A percentile compares a stretch with the other conserved stretches of the same genome.
Evolutionary conservation across 768 basidiomycete species (phyloP).

Genomic region (Lenzites betulinus): DNA sequence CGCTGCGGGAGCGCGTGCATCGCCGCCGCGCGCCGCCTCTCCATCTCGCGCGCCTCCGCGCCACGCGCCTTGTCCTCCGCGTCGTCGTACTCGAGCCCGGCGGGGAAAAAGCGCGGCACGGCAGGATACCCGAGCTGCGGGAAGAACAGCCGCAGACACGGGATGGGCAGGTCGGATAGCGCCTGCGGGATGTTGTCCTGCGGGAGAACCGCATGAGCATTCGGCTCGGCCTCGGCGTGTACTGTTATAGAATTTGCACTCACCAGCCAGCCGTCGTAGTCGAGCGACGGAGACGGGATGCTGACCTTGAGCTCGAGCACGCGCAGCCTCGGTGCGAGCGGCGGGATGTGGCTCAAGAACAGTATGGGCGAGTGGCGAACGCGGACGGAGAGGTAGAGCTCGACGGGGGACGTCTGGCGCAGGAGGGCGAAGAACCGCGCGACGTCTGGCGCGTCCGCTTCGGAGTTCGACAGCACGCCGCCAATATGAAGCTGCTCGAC

Average conservation of each 20-base stretch:
- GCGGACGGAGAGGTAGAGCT: background rate
- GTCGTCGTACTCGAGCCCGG: background rate
- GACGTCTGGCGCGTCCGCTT: background rate
- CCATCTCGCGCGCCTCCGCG: background rate
- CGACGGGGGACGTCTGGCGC: constrained; percentile 3
- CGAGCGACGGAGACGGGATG: background rate
- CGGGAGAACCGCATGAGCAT: too few species aligned
- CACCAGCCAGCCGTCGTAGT: background rate
- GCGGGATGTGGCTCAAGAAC: background rate
- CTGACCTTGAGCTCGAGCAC: background rate
- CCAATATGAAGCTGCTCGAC: constrained; percentile 9
- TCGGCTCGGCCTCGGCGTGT: too few species aligned
- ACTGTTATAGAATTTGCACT: background rate
- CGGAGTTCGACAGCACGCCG: background rate
- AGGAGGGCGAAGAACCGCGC: background rate
- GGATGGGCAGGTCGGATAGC: background rate
- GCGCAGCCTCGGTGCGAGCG: background rate
- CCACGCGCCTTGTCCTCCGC: background rate
- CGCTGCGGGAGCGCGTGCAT: constrained; percentile 1
- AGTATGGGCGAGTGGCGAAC: background rate
- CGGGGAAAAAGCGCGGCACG: background rate
- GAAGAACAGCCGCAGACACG: background rate
- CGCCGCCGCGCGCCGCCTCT: background rate
- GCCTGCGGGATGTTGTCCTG: background rate
- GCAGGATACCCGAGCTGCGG: background rate